Percentiles rank a stretch among this genome's conserved stretches.
Evolutionary conservation across 2,329 filamentous ascomycete species (phyloP).

Genomic region (Xylariaceae sp.): DNA sequence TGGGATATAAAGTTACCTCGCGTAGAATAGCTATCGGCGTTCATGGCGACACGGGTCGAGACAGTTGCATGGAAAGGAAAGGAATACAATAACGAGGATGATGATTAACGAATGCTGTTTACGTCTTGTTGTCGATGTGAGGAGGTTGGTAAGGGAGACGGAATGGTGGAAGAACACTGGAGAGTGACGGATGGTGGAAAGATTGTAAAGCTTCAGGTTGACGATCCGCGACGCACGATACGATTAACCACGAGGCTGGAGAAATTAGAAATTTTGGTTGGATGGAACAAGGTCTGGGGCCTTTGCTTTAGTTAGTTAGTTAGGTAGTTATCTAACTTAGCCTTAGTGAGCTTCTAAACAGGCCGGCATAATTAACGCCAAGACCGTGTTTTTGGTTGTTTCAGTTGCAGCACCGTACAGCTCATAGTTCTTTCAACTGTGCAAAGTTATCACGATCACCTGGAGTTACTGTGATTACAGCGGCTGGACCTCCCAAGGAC

Average conservation of each 20-base stretch:
- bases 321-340: neutral
- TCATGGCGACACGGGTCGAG: constrained; percentile 51
- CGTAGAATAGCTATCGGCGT: constrained; percentile 76
- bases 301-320: constrained; percentile 10
- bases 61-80: neutral
- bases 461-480: no score
- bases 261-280: constrained; percentile 31
- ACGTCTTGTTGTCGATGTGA: constrained; percentile 2
- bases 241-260: constrained; percentile 31
- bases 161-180: neutral
- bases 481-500: no score
- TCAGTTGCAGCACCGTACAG: no score
- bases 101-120: neutral
- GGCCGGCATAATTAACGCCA: no score
- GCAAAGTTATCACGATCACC: no score
- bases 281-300: constrained; percentile 8
- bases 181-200: neutral
- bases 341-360: no score
- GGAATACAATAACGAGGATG: neutral
- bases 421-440: no score
- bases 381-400: no score
- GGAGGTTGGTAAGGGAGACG: neutral
- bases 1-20: constrained; percentile 50
- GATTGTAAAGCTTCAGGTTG: constrained; percentile 19
- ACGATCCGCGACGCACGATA: constrained; percentile 29